Evolutionary conservation across 139 green algal species (phyloP).

Genomic region (Auxenochlorella pyrenoidosa): DNA sequence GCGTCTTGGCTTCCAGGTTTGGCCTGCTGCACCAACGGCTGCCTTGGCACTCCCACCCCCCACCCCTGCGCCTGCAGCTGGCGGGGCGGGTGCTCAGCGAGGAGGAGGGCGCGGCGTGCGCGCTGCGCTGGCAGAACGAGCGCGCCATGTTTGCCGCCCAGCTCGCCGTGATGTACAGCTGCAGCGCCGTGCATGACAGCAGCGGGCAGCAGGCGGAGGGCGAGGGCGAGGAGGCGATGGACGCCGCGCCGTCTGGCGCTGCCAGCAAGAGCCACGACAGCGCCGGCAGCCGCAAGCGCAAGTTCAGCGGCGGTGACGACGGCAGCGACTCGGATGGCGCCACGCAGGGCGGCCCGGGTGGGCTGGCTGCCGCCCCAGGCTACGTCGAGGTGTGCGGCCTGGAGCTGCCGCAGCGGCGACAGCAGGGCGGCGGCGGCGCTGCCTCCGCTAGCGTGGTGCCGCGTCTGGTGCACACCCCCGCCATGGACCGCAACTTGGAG

Average conservation of each 20-base stretch:
- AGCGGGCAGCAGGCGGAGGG: neutral
- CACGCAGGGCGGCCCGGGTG: neutral
- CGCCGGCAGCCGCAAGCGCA: conserved; percentile 43
- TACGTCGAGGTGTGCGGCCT: conserved; percentile 66
- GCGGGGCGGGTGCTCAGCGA: conserved; percentile 36
- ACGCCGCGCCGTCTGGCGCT: neutral
- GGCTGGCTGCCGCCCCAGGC: conserved; percentile 14
- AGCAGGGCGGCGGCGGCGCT: neutral
- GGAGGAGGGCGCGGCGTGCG: conserved; percentile 42
- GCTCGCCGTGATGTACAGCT: conserved; percentile 51
- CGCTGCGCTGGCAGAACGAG: conserved; percentile 48
- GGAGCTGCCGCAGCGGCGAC: conserved; percentile 50
- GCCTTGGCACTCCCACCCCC: neutral
- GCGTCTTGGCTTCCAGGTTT: neutral
- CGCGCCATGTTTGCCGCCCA: conserved; percentile 49
- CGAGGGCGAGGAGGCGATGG: neutral
- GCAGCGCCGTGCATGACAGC: neutral
- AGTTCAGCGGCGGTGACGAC: neutral
- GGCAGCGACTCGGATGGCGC: neutral
- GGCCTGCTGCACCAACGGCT: neutral
- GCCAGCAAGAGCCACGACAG: conserved; percentile 17
- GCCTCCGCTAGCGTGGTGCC: neutral
- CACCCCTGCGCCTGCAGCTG: conserved; percentile 4
- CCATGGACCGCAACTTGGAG: conserved; percentile 61
- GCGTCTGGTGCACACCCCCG: conserved; percentile 59